These are phyloP conservation scores for Pinus tabuliformis DNA, from an alignment of 75 land plant species.

Conservation along the genomic window DNA sequence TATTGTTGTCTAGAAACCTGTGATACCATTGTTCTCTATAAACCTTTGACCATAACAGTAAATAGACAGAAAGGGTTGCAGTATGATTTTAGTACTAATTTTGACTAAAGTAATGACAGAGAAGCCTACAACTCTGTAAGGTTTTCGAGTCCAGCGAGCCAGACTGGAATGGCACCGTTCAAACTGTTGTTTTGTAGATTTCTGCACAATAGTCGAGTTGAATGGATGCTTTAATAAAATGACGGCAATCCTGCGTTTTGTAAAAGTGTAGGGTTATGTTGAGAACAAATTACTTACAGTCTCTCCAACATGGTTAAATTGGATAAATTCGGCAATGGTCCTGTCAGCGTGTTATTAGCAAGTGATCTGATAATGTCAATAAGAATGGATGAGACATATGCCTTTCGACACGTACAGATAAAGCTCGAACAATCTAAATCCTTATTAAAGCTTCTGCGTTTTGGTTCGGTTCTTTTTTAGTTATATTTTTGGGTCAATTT, in stretches of 20 bases:
- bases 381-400: too few relatives aligned
- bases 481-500: too few relatives aligned
- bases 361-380: neutral
- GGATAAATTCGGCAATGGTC: neutral
- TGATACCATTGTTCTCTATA: too few relatives aligned
- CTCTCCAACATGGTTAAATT: neutral
- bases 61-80: too few relatives aligned
- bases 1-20: neutral
- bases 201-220: neutral
- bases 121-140: neutral
- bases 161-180: neutral
- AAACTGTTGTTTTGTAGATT: slow-evolving; percentile 8
- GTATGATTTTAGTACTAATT: too few relatives aligned
- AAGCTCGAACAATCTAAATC: too few relatives aligned
- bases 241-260: neutral
- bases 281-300: neutral
- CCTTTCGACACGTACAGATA: too few relatives aligned
- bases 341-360: neutral
- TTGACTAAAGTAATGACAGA: neutral
- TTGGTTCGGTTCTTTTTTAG: too few relatives aligned
- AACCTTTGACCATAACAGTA: too few relatives aligned
- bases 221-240: neutral
- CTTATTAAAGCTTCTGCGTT: too few relatives aligned
- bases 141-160: neutral
- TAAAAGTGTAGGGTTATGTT: neutral